Evolutionary conservation across 352 stramenopile species (phyloP), one percentile per base, ranked within the genome.

Genomic region (Pythium graminicola): DNA sequence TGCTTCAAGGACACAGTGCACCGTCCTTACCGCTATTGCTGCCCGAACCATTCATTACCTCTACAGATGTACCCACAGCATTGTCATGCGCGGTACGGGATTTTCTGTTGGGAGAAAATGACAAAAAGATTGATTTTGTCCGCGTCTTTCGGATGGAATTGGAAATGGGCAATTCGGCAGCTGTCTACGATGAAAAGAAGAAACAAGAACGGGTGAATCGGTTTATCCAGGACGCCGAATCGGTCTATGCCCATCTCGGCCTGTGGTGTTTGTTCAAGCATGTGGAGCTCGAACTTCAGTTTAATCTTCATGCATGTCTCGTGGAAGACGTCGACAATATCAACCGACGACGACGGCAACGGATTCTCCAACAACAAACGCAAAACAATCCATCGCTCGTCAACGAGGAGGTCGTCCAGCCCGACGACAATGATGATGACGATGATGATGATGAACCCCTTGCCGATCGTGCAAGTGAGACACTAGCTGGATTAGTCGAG

Each of bases 221-320:
- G 7, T 89, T 94, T 47, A 76, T 90, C 14, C 60, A 70, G 9
- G 79, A 89, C 43, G 79, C 83, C 6, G 69, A 86, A 55, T 54
- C 60, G 0, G 71, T 92, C 5, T 75, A 85, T 28, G 13, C 65
- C 28, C 76, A 89, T 32, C 54, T 94, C 3, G 83, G 83, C 0
- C 46, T 73, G 22, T 94, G 81, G 81, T 94, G 83, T 56, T 47
- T 94, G 27, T 69, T 86, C 62, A 90, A 91, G 42, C 89, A 77
- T 56, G 64, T 92, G 13, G 78, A 91, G 42, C 33, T 91, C 20
- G 81, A 94, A 45, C 57, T 94, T 23, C 78, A 86, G 44, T 56
- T 48, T 6, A 86, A 87, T 49, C 61, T 91, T n/a, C 72, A 76
- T 13, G 78, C 81, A 7, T 88, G 76, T 50, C 65, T 86, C 33